Base-by-base conservation (phyloP, 495 filamentous ascomycete species). In the Tuber indicum region DNA sequence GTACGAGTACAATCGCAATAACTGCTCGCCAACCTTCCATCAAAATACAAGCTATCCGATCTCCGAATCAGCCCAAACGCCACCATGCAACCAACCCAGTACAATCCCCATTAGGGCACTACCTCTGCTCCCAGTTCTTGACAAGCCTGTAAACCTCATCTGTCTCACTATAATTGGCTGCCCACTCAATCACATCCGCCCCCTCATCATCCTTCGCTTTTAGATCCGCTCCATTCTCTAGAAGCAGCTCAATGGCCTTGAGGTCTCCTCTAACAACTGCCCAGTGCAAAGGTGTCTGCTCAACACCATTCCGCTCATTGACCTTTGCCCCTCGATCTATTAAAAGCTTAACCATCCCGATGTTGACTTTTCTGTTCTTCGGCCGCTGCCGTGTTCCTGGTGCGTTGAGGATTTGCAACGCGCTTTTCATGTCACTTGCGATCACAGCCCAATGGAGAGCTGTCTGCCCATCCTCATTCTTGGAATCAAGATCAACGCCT, bases 71-170 rank as follows among this genome's bases (percentile, higher is more conserved):
- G 52, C 52, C 52, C 52, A 62, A 32, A 62, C 10, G 32, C n/a
- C 14, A 32, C n/a, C n/a, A 62, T 62, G 12, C 52, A 62, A 32
- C n/a, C n/a, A 62, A 62, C 52, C 52, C 10, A 62, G 3, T 62
- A 9, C n/a, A 62, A 62, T 32, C 12, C 52, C 52, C 12, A 14
- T 32, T 32, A 32, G 52, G 52, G 52, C n/a, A 62, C 52, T 62
- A 62, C 52, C 52, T 62, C 52, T 62, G 52, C 52, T 62, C 52
- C 52, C 52, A 62, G 52, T 9, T 32, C 52, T 62, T 62, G 16
- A 62, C 12, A 62, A 62, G 52, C 52, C 52, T 62, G 52, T 62
- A 62, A 62, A 62, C 52, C 2, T 62, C 52, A 62, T 62, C 52
- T 12, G 52, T 62, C 52, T 62, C 52, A 10, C 52, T 62, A 62